These are phyloP conservation scores for Coprinopsis cinerea DNA, from an alignment of 768 basidiomycete genomes.

Conservation along the genomic window DNA sequence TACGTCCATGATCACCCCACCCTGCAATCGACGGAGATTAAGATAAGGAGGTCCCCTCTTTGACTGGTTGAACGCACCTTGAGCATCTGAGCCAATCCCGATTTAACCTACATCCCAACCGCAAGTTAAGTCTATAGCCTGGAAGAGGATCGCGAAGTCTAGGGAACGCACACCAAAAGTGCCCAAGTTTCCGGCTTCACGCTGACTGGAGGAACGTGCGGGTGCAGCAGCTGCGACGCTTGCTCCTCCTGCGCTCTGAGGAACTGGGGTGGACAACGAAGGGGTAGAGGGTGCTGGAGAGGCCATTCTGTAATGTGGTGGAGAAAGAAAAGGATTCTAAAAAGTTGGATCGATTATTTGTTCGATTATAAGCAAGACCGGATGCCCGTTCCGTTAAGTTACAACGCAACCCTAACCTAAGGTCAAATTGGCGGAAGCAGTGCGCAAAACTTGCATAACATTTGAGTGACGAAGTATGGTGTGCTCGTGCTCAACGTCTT, in stretches of 20 bases:
- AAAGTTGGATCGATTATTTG: conserved; percentile 9
- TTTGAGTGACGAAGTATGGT: background rate
- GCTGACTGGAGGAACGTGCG: conserved; percentile 43
- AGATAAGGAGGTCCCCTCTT: conserved; percentile 8
- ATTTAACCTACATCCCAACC: conserved; percentile 78
- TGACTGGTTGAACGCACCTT: conserved; percentile 45
- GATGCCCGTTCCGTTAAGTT: conserved; percentile 14
- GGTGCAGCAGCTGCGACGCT: conserved; percentile 42
- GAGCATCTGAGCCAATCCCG: conserved; percentile 94
- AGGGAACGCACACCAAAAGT: conserved; percentile 57
- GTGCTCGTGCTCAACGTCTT: background rate
- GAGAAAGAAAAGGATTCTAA: conserved; percentile 4
- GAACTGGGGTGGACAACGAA: conserved; percentile 28
- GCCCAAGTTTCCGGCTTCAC: conserved; percentile 56
- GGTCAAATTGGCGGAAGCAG: conserved; percentile 6
- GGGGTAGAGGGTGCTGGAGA: conserved; percentile 22
- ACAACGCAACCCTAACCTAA: conserved; percentile 26
- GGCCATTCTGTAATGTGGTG: conserved; percentile 20
- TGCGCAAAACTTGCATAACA: background rate
- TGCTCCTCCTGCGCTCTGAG: conserved; percentile 35
- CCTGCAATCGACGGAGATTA: conserved; percentile 34
- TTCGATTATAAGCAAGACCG: conserved; percentile 16
- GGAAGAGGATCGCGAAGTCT: conserved; percentile 9
- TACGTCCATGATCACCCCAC: conserved; percentile 95
- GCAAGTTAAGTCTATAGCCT: conserved; percentile 2